A percentile compares a stretch with the other conserved stretches of the same genome.
phyloP scores from a whole-genome alignment of 768 basidiomycete species.

The Podaxis sp. region DNA sequence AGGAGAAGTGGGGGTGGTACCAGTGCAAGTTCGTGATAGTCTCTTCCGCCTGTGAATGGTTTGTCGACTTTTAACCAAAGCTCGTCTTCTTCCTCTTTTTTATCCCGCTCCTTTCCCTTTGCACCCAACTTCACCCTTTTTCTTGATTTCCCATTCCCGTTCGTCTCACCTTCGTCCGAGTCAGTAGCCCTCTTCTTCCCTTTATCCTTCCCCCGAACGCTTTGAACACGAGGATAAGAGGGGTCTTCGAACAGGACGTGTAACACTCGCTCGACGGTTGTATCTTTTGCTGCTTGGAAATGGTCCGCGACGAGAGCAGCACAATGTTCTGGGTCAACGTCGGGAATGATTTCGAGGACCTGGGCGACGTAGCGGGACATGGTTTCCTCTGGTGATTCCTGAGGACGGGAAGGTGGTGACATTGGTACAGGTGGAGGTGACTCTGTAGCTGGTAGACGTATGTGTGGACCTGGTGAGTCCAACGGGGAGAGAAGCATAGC shows the following conservation, averaged over 20 bases:
- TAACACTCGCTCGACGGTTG: slow-evolving; percentile 54
- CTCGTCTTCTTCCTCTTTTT: slow-evolving; percentile 36
- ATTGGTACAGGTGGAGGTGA: background rate
- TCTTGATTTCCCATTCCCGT: slow-evolving; percentile 18
- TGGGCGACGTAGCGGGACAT: slow-evolving; percentile 35
- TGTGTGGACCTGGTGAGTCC: too few relatives aligned
- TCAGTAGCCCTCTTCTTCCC: slow-evolving; percentile 30
- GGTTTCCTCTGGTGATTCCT: slow-evolving; percentile 17
- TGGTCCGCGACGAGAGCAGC: slow-evolving; percentile 46
- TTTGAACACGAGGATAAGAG: slow-evolving; percentile 54
- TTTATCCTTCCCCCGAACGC: slow-evolving; percentile 14
- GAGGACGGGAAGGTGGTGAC: slow-evolving; percentile 6
- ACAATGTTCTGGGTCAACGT: slow-evolving; percentile 60
- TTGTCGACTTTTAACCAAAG: slow-evolving; percentile 56
- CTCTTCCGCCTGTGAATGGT: slow-evolving; percentile 35
- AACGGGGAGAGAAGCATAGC: background rate
- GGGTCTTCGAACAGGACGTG: slow-evolving; percentile 64
- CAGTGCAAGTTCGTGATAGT: slow-evolving; percentile 53
- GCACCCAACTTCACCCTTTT: slow-evolving; percentile 34
- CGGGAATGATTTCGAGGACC: slow-evolving; percentile 69
- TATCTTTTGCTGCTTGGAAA: slow-evolving; percentile 32
- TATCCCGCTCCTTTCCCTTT: slow-evolving; percentile 27
- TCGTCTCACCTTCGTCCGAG: slow-evolving; percentile 25
- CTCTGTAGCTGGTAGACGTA: background rate
- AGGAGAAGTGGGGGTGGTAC: slow-evolving; percentile 33